Evolutionary conservation across 1,139 yeast genomes (phyloP).

Genomic region (Trichomonascaceae sp.): DNA sequence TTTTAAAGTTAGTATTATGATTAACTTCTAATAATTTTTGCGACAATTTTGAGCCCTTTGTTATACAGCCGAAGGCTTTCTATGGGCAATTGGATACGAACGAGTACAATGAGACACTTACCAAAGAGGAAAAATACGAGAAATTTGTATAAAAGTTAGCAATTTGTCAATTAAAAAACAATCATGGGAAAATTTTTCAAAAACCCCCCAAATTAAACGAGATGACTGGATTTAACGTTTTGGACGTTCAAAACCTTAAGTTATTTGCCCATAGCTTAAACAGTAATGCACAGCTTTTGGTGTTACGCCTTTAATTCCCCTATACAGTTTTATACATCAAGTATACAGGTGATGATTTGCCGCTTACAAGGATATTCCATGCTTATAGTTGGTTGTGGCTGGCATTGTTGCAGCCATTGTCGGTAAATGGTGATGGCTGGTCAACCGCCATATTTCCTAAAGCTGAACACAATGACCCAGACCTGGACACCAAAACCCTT

Average conservation of each 20-base stretch:
- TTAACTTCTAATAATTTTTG: background rate
- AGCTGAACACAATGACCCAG: background rate
- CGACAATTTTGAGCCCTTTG: background rate
- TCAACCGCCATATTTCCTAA: background rate
- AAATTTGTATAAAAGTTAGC: background rate
- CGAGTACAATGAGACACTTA: background rate
- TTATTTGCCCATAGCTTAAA: background rate
- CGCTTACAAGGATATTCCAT: background rate
- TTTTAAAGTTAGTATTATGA: background rate
- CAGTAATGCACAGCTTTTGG: background rate
- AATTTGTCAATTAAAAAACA: background rate
- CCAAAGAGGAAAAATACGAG: background rate
- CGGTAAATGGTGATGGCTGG: background rate
- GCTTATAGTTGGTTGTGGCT: background rate
- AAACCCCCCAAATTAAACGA: background rate
- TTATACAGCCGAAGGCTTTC: background rate
- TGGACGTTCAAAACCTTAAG: background rate
- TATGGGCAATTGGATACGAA: background rate
- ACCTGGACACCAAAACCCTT: background rate
- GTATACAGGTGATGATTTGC: background rate
- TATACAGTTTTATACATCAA: background rate
- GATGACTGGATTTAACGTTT: background rate
- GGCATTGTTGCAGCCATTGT: background rate
- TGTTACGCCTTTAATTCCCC: background rate
- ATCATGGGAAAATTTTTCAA: background rate